A percentile compares a stretch with the other conserved stretches of the same genome.
These are phyloP conservation scores for Chrysoporthe cubensis DNA, from an alignment of 2,329 filamentous ascomycete genomes.

Conservation along the genomic window DNA sequence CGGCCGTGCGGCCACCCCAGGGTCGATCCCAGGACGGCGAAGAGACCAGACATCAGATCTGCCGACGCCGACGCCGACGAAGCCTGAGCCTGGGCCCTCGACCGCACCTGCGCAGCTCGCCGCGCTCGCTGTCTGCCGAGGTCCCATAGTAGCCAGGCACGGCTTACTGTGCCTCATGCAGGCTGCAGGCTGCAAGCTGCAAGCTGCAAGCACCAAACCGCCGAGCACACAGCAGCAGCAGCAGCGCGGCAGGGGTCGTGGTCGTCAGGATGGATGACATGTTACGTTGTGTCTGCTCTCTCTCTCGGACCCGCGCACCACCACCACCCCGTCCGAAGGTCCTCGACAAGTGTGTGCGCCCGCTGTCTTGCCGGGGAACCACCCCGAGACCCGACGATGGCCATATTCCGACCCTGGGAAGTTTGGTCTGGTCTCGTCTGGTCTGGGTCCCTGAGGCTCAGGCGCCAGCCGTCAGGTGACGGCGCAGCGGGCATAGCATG, in stretches of 20 bases:
- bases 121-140: no score
- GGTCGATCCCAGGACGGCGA: no score
- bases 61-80: no score
- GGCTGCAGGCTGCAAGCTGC: neutral
- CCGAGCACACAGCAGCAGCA: neutral
- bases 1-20: no score
- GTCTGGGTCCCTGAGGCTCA: neutral
- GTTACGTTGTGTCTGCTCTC: constrained; percentile 6
- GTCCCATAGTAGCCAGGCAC: no score
- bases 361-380: no score
- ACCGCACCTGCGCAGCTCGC: no score
- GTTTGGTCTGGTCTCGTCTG: neutral
- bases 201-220: no score
- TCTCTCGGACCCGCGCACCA: neutral
- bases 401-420: no score
- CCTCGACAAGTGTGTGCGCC: neutral
- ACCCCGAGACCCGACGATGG: no score
- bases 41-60: no score
- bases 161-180: neutral
- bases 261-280: neutral
- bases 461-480: neutral
- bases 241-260: neutral
- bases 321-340: neutral
- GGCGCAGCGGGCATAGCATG: neutral
- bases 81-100: no score